A percentile compares a stretch with the other conserved stretches of the same genome.
Conservation (phyloP, 495 filamentous ascomycete genomes). For the Podospora tetraspora region DNA sequence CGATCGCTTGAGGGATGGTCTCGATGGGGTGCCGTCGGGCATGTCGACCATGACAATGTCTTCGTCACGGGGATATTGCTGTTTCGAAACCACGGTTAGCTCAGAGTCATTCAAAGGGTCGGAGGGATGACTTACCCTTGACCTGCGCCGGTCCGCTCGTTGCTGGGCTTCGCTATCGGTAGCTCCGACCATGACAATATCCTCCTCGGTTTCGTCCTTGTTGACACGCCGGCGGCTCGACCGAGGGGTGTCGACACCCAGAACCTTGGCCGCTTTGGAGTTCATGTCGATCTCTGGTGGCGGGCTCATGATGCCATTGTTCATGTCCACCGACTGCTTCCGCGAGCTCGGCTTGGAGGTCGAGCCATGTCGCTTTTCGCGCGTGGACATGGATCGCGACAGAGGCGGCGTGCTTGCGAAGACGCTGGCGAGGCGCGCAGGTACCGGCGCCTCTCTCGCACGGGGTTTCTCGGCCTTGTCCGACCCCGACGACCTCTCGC, state of each 20-base stretch:
- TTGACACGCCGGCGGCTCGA: slow-evolving; percentile 37
- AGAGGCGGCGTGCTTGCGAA: slow-evolving; percentile 49
- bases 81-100: slow-evolving; percentile 26
- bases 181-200: slow-evolving; percentile 44
- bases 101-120: slow-evolving; percentile 8
- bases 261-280: slow-evolving; percentile 49
- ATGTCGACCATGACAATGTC: slow-evolving; percentile 40
- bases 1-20: slow-evolving; percentile 37
- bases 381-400: slow-evolving; percentile 47
- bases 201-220: slow-evolving; percentile 41
- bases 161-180: slow-evolving; percentile 37
- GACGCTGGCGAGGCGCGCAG: slow-evolving; percentile 40
- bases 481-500: slow-evolving; percentile 34
- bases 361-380: slow-evolving; percentile 40
- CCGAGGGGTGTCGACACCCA: slow-evolving; percentile 40
- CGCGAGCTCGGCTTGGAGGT: slow-evolving; percentile 42
- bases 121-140: slow-evolving; percentile 36
- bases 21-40: slow-evolving; percentile 27
- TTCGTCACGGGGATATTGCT: slow-evolving; percentile 36
- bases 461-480: slow-evolving; percentile 36
- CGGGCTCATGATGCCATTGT: slow-evolving; percentile 41
- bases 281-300: slow-evolving; percentile 45
- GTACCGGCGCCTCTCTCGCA: slow-evolving; percentile 28
- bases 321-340: slow-evolving; percentile 43
- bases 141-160: slow-evolving; percentile 39